Base-by-base conservation (phyloP, 192 early-diverging fungal genomes). In the Coemansia sp. region DNA sequence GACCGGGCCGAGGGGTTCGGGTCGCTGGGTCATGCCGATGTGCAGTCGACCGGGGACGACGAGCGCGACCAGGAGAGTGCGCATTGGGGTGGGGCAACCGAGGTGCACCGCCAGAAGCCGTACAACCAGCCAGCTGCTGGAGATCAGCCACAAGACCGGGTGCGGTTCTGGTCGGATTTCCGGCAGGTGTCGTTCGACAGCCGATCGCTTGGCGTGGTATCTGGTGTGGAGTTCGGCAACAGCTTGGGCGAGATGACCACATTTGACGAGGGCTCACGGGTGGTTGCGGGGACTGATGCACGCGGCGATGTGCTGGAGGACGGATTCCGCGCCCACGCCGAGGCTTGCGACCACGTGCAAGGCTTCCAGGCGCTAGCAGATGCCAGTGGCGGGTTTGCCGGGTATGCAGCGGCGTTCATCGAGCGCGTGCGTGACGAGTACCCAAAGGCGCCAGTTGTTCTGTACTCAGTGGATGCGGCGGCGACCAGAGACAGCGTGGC, bases 101-200 rank as follows among this genome's bases (percentile, higher is more conserved):
- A 81, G 15, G 73, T 75, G 16, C 59, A 72, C 60, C 48, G 70
- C 8, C 75, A 77, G 51, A 70, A 33, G 5, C 58, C 51, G 58
- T 34, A 64, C 39, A 51, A 15, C 43, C 20, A 53, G 35, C 56
- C 25, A 7, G 0, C 9, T 12, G 3, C 21, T 21, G 34, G 28
- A 31, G 26, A 23, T 13, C 65, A 59, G 31, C 30, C 26, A 26
- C 30, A 25, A n/a, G 66, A 59, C 9, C 25, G 72, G 16, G 62
- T 70, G 20, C 49, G 59, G 26, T 74, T 23, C 16, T 96, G 95
- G 94, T 88, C 94, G 0, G 94, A 98, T 64, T 93, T 86, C 70
- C 91, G 87, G 69, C 84, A 87, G 31, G 49, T 87, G 18, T 91
- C 84, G 61, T 94, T 88, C 72, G 89, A 92, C 59, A 89, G 89